Base-by-base conservation (phyloP, 2,329 filamentous ascomycete species). In the Trichophyton verrucosum region DNA sequence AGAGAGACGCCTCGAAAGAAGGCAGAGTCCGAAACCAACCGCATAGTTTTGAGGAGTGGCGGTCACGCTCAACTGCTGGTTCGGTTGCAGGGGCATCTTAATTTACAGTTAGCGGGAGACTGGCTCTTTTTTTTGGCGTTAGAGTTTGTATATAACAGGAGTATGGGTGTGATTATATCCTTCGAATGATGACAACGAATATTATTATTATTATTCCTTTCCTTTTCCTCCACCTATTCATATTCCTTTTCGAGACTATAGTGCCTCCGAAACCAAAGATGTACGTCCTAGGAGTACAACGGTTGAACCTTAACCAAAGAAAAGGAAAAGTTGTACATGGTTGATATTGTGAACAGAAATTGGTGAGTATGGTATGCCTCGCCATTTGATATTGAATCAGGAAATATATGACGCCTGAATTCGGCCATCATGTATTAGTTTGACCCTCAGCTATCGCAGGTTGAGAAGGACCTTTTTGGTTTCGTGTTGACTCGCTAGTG, bases 21-120 rank as follows among this genome's bases (percentile, higher is more conserved):
- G 49, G 27, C 6, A 13, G 30, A n/a, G 11, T 3, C 3, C 67
- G 67, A 38, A 71, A 65, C 17, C 60, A 67, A 47, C 62, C 66
- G 40, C 68, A 68, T 1, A 77, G 69, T 58, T 79, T 79, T 63
- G 73, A 76, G 62, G 75, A 78, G 61, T 79, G 77, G 67, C 72
- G 75, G 58, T 74, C 69, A 47, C 73, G 72, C 57, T 71, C 74
- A 4, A 69, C 63, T 27, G 64, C 68, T 27, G 71, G 67, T 42
- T 68, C 68, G 6, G 69, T 65, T 59, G 67, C 67, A 8, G 65
- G 67, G 20, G 24, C 15, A 15, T 57, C 55, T 20, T 57, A 30
- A 57, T 56, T 51, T 51, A 2, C 8, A 22, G 17, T 6, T 13
- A 13, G 46, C 49, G 30, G n/a, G 22, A 7, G 9, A 24, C 8